phyloP scores from a whole-genome alignment of 1,284 basidiomycete genomes.

The Ceratobasidium sp. region DNA sequence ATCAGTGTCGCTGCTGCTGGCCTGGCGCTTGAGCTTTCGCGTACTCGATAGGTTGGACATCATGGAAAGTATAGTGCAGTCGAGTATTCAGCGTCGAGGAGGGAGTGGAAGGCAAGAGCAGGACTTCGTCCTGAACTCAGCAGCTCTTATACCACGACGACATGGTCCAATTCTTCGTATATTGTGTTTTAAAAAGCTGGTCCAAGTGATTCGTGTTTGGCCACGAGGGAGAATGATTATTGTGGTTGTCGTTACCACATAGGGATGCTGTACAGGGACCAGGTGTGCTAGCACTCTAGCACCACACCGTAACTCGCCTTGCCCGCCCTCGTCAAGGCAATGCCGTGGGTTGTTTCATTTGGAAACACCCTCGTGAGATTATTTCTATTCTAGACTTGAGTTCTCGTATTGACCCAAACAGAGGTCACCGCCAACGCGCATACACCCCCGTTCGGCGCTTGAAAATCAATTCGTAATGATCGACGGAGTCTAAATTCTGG shows the following conservation, averaged over 20 bases:
- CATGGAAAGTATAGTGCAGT: neutral
- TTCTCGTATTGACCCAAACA: slow-evolving; percentile 3
- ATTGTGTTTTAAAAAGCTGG: neutral
- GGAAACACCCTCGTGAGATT: neutral
- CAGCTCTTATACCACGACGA: slow-evolving; percentile 4
- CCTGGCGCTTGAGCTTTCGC: slow-evolving; percentile 3
- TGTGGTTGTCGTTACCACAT: neutral
- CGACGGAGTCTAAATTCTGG: slow-evolving; percentile 6
- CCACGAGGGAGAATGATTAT: neutral
- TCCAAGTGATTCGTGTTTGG: slow-evolving; percentile 2
- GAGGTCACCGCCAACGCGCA: slow-evolving; percentile 21
- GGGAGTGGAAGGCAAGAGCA: neutral
- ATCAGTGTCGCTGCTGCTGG: neutral
- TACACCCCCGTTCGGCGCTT: slow-evolving; percentile 23
- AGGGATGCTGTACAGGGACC: neutral
- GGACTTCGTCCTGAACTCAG: neutral
- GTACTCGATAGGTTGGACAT: neutral
- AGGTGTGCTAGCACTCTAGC: too few species aligned
- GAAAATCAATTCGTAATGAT: neutral
- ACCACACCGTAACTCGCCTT: neutral
- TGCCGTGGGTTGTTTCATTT: neutral
- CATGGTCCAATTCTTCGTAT: neutral
- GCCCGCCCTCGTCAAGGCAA: neutral
- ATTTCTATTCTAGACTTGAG: neutral
- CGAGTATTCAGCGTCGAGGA: neutral